A percentile compares a stretch with the other conserved stretches of the same genome.
Conservation (phyloP, 129 eudicot species). For the Sambucus nigra region DNA sequence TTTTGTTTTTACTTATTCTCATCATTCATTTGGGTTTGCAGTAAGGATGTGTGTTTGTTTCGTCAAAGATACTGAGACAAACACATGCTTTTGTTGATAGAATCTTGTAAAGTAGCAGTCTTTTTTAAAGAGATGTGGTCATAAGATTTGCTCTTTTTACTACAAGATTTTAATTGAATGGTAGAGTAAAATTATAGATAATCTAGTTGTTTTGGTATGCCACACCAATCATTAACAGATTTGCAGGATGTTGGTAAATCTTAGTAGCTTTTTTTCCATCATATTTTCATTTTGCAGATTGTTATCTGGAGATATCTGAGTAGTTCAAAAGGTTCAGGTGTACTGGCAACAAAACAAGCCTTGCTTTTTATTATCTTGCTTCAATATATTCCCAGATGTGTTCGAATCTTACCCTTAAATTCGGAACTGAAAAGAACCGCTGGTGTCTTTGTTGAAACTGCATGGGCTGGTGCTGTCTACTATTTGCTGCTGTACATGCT, state of each 20-base stretch:
- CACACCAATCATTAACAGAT: not conserved
- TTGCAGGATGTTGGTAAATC: conserved; percentile 8
- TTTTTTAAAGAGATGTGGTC: too few species aligned
- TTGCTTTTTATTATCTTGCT: conserved; percentile 56
- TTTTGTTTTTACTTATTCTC: too few species aligned
- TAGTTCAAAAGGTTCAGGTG: conserved; percentile 61
- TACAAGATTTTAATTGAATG: too few species aligned
- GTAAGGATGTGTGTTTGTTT: too few species aligned
- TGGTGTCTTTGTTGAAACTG: conserved; percentile 90
- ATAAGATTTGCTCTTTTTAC: too few species aligned
- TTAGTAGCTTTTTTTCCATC: conserved; percentile 4
- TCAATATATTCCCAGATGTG: conserved; percentile 69
- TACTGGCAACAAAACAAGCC: conserved; percentile 63
- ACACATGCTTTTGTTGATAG: too few species aligned
- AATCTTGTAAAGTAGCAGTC: too few species aligned
- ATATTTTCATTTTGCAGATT: conserved; percentile 44
- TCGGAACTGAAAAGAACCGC: conserved; percentile 82
- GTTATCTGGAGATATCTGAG: conserved; percentile 73
- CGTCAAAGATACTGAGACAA: too few species aligned
- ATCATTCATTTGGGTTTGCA: too few species aligned
- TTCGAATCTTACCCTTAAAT: conserved; percentile 54
- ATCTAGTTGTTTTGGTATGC: not conserved
- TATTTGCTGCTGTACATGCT: conserved; percentile 85
- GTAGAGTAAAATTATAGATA: not conserved
- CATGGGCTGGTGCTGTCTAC: conserved; percentile 95